Percentiles rank a stretch among this genome's conserved stretches.
Conservation (phyloP, 768 basidiomycete species). For the Calocera viscosa region DNA sequence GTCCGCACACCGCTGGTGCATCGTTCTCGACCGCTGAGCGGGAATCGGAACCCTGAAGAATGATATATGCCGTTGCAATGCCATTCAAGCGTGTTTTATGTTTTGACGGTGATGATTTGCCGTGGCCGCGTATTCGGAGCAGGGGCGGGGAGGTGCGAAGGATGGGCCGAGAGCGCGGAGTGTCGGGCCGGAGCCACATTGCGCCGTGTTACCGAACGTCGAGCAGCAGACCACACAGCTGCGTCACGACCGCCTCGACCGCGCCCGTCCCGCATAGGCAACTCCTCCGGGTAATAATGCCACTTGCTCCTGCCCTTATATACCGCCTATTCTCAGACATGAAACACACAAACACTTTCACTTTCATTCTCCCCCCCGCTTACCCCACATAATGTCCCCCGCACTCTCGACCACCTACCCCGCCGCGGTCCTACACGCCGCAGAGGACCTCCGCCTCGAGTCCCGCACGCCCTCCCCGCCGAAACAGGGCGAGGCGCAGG, state of each 20-base stretch:
- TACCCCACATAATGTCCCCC: slow-evolving; percentile 31
- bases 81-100: background rate
- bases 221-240: no score
- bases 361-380: slow-evolving; percentile 7
- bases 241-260: no score
- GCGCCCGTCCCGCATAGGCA: no score
- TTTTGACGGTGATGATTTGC: no score
- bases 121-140: no score
- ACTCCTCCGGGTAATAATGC: background rate
- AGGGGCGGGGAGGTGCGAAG: background rate
- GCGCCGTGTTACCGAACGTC: background rate
- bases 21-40: no score
- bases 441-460: slow-evolving; percentile 71
- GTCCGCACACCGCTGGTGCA: no score
- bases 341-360: background rate
- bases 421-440: slow-evolving; percentile 72
- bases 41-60: no score
- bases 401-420: slow-evolving; percentile 43
- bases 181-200: slow-evolving; percentile 3
- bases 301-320: background rate
- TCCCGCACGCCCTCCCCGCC: slow-evolving; percentile 63
- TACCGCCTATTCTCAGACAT: background rate
- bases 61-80: background rate
- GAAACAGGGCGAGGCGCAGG: slow-evolving; percentile 58
- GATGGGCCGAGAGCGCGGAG: background rate